Evolutionary conservation across 2,329 filamentous ascomycete genomes (phyloP), one percentile per base, ranked within the genome.

Genomic region (Orbilia quercus): DNA sequence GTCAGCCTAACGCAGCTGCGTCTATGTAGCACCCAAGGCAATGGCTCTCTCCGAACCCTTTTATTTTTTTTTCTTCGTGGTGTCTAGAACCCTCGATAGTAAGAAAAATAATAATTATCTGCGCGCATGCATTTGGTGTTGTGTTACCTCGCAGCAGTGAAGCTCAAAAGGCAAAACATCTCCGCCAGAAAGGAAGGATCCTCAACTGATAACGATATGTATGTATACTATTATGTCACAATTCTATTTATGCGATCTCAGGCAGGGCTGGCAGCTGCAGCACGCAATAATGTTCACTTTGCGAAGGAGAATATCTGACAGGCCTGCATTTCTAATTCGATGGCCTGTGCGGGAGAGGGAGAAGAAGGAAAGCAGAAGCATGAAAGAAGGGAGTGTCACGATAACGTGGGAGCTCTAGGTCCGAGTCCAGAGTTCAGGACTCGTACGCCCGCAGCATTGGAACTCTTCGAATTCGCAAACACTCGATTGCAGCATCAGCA

Each of bases 231-330:
- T 12, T 22, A 34, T n/a, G 36, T 66, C 28, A 48, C 51, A 47
- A 45, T 40, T 34, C 63, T 67, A 67, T 67, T 67, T 67, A 67
- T 67, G 59, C 45, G 18, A n/a, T 28, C 20, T 34, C 44, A 25
- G 44, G 23, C 53, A 67, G 63, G 63, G 63, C 63, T 34, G 51
- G 38, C 45, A 51, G 20, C 47, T 58, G 53, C 45, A 67, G 44
- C 63, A 67, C 54, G 63, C 54, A 67, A 44, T 66, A 50, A 40
- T 50, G 20, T 53, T 67, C 36, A n/a, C 48, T 36, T 18, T 55
- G 53, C 50, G 60, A 53, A 53, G 42, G 31, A 48, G 45, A 38
- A 53, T 18, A 58, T 67, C 53, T 58, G 45, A 58, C 63, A 58
- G 18, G 25, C 22, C 50, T 59, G 53, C 53, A 59, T 38, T 48